Evolutionary conservation across 208 protist species (phyloP).

Genomic region (Tetramitus jugosus): DNA sequence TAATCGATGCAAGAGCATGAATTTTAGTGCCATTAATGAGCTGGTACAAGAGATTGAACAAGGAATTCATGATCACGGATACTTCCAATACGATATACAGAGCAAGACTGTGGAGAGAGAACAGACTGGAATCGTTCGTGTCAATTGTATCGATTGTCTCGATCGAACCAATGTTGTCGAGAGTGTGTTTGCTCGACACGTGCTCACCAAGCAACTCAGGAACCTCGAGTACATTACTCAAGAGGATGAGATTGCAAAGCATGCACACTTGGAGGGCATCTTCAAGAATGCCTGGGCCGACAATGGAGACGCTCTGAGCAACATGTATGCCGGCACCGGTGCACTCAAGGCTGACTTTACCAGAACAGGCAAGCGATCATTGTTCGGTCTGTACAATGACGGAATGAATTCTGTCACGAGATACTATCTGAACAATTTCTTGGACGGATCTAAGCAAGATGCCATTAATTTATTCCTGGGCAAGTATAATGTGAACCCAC

Average conservation of each 20-base stretch:
- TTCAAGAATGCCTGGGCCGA: slow-evolving; percentile 27
- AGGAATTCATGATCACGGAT: background rate
- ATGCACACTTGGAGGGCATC: background rate
- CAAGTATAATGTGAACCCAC: slow-evolving; percentile 37
- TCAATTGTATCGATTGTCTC: slow-evolving; percentile 94
- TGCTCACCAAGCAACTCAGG: background rate
- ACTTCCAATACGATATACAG: background rate
- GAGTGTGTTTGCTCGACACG: background rate
- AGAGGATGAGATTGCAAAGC: background rate
- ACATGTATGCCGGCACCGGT: slow-evolving; percentile 24
- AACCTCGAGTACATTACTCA: background rate
- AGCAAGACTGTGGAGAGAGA: background rate
- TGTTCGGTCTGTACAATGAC: slow-evolving; percentile 59
- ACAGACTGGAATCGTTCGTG: slow-evolving; percentile 79
- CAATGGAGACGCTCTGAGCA: slow-evolving; percentile 8
- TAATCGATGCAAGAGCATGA: background rate
- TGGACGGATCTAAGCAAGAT: slow-evolving; percentile 62
- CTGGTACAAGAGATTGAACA: slow-evolving; percentile 29
- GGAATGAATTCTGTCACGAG: slow-evolving; percentile 67
- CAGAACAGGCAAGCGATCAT: slow-evolving; percentile 28
- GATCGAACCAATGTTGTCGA: slow-evolving; percentile 93
- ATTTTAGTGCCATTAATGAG: slow-evolving; percentile 14
- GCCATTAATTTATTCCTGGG: slow-evolving; percentile 68
- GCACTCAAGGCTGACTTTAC: slow-evolving; percentile 31
- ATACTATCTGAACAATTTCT: slow-evolving; percentile 69